phyloP scores from a whole-genome alignment of 805 yeast genomes.

The Grigorovia jiainica region DNA sequence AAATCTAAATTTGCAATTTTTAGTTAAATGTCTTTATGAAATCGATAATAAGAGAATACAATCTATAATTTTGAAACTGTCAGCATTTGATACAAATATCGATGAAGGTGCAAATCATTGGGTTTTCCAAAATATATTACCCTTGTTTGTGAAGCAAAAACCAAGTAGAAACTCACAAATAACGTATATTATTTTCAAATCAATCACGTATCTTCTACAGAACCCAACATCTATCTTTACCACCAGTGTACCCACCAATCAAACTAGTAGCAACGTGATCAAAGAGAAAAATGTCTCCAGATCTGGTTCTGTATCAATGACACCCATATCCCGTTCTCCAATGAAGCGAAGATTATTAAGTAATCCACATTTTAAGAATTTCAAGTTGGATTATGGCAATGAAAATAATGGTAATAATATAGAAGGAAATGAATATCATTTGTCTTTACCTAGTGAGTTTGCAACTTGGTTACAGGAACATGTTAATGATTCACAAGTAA shows the following conservation, averaged over 20 bases:
- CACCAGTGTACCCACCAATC: slow-evolving; percentile 1
- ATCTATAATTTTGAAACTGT: slow-evolving; percentile 17
- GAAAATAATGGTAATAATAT: not conserved
- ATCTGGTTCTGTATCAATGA: slow-evolving; percentile 3
- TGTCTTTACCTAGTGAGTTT: slow-evolving; percentile 2
- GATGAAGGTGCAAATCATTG: slow-evolving; percentile 8
- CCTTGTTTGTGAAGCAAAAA: slow-evolving; percentile 3
- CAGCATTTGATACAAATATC: slow-evolving; percentile 6
- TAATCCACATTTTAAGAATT: not conserved
- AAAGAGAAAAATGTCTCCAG: not conserved
- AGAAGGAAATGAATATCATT: not conserved
- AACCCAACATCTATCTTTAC: slow-evolving; percentile 4
- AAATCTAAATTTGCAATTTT: slow-evolving; percentile 8
- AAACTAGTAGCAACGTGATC: not conserved
- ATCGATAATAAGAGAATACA: slow-evolving; percentile 14
- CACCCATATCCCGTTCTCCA: slow-evolving; percentile 7
- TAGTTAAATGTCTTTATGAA: slow-evolving; percentile 6
- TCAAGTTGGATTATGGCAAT: not conserved
- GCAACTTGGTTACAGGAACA: not conserved
- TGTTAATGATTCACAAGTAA: slow-evolving; percentile 5
- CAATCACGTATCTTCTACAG: slow-evolving; percentile 15
- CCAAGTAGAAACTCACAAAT: slow-evolving; percentile 8
- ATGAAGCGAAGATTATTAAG: slow-evolving; percentile 1
- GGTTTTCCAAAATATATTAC: slow-evolving; percentile 12
- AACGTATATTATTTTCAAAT: slow-evolving; percentile 18